phyloP scores from a whole-genome alignment of 2,329 filamentous ascomycete genomes.

The Ceratocystis smalleyi region DNA sequence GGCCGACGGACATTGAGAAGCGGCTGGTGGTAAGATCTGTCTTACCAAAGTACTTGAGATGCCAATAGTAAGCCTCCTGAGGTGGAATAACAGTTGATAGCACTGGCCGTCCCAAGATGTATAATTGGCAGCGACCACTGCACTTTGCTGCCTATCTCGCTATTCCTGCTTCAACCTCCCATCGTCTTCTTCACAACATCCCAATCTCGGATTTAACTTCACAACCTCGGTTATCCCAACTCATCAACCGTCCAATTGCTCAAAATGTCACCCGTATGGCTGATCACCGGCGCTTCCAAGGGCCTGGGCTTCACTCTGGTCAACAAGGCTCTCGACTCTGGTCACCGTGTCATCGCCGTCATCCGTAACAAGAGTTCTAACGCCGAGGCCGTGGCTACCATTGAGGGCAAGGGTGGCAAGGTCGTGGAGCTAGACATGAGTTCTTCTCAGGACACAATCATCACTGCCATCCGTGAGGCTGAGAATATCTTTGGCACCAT shows the following conservation, averaged over 20 bases:
- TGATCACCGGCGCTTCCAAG: constrained; percentile 34
- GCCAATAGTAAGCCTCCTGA: too few relatives aligned
- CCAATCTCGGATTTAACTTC: neutral
- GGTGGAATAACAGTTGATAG: too few relatives aligned
- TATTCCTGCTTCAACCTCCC: too few relatives aligned
- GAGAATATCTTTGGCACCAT: constrained; percentile 28
- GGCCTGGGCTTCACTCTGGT: constrained; percentile 33
- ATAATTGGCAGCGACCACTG: too few relatives aligned
- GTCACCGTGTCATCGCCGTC: constrained; percentile 34
- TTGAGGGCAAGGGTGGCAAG: constrained; percentile 22
- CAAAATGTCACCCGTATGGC: constrained; percentile 27
- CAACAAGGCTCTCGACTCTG: constrained; percentile 28
- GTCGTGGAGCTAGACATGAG: constrained; percentile 29
- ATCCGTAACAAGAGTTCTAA: constrained; percentile 27
- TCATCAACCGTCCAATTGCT: neutral
- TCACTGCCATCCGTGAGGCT: constrained; percentile 25
- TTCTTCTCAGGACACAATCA: constrained; percentile 23
- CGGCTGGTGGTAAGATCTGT: too few relatives aligned
- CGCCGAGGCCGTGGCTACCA: constrained; percentile 22
- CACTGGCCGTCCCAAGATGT: too few relatives aligned
- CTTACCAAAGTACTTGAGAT: too few relatives aligned
- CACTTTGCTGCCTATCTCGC: too few relatives aligned
- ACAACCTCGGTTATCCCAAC: neutral
- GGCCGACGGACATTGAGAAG: too few relatives aligned
- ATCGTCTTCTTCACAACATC: too few relatives aligned